Conservation (phyloP, 805 yeast species). For the Metschnikowia kunwiensis region DNA sequence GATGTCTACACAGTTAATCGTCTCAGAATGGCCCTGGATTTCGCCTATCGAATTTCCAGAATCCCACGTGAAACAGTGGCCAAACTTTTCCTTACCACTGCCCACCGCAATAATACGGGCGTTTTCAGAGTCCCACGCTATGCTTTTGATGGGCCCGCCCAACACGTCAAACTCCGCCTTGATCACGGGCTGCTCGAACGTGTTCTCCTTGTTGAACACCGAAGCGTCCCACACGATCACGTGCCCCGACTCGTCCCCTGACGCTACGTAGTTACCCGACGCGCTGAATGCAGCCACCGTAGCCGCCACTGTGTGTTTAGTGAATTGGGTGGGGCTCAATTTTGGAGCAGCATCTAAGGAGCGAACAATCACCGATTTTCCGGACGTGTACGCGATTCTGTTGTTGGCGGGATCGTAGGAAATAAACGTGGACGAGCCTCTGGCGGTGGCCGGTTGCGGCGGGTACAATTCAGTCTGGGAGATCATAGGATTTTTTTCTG, state of each 20-base stretch:
- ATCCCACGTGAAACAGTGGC: constrained; percentile 91
- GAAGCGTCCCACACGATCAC: constrained; percentile 81
- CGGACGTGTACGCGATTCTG: constrained; percentile 76
- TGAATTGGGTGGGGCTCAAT: constrained; percentile 56
- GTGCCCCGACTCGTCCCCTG: constrained; percentile 88
- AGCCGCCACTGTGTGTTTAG: constrained; percentile 65
- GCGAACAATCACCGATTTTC: constrained; percentile 74
- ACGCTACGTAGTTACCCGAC: constrained; percentile 83
- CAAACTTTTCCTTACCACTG: constrained; percentile 85
- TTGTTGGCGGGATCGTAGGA: constrained; percentile 70
- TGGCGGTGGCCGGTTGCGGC: constrained; percentile 75
- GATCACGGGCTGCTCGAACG: constrained; percentile 46
- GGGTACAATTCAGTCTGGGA: constrained; percentile 45
- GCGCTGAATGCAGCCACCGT: constrained; percentile 88
- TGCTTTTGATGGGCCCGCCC: constrained; percentile 74
- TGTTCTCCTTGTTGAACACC: constrained; percentile 38
- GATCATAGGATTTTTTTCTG: constrained; percentile 19
- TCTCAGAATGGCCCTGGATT: constrained; percentile 85
- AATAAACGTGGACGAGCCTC: constrained; percentile 68
- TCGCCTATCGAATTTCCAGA: constrained; percentile 97
- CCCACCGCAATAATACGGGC: constrained; percentile 91
- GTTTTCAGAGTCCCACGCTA: constrained; percentile 91
- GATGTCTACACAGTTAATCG: constrained; percentile 79
- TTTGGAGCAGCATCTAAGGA: constrained; percentile 52
- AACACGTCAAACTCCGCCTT: constrained; percentile 82